Evolutionary conservation across 106 monocot genomes (phyloP).

Genomic region (Acanthochlamys bracteata): DNA sequence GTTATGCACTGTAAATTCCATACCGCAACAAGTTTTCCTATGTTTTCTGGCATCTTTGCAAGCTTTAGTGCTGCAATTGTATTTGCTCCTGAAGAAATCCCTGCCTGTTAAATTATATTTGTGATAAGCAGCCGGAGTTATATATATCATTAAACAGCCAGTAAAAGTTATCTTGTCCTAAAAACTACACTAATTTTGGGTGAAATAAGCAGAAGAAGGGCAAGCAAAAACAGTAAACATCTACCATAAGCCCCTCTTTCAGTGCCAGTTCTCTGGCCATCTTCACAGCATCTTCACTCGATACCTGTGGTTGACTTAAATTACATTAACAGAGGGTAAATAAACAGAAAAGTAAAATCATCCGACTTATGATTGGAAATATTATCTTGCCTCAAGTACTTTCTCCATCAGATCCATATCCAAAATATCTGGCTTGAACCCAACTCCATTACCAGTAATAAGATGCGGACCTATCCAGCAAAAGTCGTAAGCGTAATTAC

Average conservation of each 20-base stretch:
- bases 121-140: no score
- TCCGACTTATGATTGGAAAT: background rate
- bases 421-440: conserved; percentile 83
- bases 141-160: no score
- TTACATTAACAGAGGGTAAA: background rate
- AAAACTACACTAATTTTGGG: background rate
- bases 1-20: background rate
- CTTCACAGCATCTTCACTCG: conserved; percentile 93
- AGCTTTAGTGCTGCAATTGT: conserved; percentile 82
- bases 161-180: no score
- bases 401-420: conserved; percentile 97
- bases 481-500: background rate
- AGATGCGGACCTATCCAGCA: conserved; percentile 60
- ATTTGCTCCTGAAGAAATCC: conserved; percentile 92
- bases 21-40: conserved; percentile 96
- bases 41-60: conserved; percentile 89
- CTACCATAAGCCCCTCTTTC: conserved; percentile 92
- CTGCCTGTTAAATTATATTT: conserved; percentile 34
- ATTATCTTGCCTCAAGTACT: conserved; percentile 66
- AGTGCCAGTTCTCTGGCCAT: conserved; percentile 91
- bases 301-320: conserved; percentile 35
- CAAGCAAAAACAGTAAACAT: no score
- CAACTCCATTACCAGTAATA: conserved; percentile 95
- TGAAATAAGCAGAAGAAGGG: background rate
- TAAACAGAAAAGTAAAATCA: no score